Percentiles rank a stretch among this genome's conserved stretches.
phyloP scores from a whole-genome alignment of 2,329 filamentous ascomycete genomes.

The Aspergillus thermomutatus region DNA sequence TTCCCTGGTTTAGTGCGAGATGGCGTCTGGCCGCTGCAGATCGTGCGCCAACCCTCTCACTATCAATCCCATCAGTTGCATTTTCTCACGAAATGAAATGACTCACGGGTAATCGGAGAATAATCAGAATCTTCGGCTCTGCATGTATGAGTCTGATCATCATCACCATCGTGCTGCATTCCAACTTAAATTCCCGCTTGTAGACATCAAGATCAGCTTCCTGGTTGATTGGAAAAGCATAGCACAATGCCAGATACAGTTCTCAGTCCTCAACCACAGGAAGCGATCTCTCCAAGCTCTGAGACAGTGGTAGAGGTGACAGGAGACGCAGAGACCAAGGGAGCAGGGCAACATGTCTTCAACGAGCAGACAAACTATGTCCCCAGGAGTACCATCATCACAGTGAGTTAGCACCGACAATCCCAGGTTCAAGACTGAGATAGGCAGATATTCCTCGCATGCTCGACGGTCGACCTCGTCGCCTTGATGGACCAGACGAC shows the following conservation, averaged over 20 bases:
- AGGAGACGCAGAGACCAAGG: constrained; percentile 2
- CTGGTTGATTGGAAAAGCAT: background rate
- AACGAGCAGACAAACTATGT: constrained; percentile 59
- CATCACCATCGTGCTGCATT: too few relatives aligned
- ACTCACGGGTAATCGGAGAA: too few relatives aligned
- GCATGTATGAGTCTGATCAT: too few relatives aligned
- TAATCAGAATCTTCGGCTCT: too few relatives aligned
- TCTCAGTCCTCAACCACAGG: background rate
- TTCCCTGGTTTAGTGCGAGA: constrained; percentile 6
- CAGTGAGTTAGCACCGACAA: constrained; percentile 32
- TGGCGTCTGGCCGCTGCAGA: too few relatives aligned
- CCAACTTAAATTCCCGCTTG: too few relatives aligned
- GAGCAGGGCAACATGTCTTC: constrained; percentile 31
- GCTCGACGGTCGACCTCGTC: constrained; percentile 53
- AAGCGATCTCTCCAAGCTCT: constrained; percentile 4
- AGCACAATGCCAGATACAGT: background rate
- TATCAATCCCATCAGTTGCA: too few relatives aligned
- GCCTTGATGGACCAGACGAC: constrained; percentile 59
- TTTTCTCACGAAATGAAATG: too few relatives aligned
- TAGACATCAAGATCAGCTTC: too few relatives aligned
- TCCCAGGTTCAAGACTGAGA: background rate
- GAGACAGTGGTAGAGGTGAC: constrained; percentile 1
- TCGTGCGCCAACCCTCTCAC: background rate
- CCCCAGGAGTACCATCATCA: constrained; percentile 50
- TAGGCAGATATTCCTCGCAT: constrained; percentile 55